These are phyloP conservation scores for Prunus fruticosa DNA, from an alignment of 306 rosid genomes.

Conservation along the genomic window DNA sequence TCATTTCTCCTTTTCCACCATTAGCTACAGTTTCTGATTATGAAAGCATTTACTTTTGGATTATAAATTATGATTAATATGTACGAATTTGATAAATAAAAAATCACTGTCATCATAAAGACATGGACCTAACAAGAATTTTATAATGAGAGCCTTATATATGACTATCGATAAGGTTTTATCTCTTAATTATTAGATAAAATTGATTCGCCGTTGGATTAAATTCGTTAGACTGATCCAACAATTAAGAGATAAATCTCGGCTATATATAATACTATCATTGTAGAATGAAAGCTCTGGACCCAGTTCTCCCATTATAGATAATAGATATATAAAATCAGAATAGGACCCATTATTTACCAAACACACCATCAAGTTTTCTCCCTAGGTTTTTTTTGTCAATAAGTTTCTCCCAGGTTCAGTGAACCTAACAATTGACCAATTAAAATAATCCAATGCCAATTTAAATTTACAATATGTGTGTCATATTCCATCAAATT, in stretches of 20 bases:
- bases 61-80: background rate
- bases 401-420: background rate
- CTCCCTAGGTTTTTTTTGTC: no score
- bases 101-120: background rate
- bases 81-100: no score
- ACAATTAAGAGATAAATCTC: no score
- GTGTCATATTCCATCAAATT: no score
- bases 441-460: no score
- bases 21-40: background rate
- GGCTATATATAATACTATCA: no score
- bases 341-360: background rate
- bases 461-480: no score
- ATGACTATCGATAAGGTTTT: no score
- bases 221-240: rapidly evolving
- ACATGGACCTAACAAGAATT: background rate
- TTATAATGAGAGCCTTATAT: rapidly evolving
- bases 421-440: background rate
- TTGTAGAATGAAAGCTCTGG: background rate
- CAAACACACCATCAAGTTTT: background rate
- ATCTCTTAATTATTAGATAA: no score
- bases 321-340: background rate
- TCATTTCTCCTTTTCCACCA: no score
- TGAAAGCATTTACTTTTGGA: background rate
- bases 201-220: rapidly evolving
- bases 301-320: background rate